phyloP scores from a whole-genome alignment of 2,329 filamentous ascomycete species.

The Penicillium sp. region DNA sequence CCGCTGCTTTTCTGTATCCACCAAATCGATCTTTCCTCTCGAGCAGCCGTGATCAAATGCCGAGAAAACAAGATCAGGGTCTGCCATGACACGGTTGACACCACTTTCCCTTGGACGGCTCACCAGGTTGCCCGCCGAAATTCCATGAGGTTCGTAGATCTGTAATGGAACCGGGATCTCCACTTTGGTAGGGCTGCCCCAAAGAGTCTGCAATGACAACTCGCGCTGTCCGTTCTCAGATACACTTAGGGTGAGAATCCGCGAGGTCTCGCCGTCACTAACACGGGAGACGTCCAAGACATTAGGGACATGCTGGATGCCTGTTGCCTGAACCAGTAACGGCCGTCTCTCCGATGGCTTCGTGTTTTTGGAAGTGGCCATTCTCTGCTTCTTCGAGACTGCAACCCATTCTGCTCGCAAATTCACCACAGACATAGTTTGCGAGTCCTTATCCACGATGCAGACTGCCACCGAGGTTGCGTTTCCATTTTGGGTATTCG shows the following conservation, averaged over 20 bases:
- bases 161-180: slow-evolving; percentile 56
- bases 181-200: slow-evolving; percentile 67
- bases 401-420: slow-evolving; percentile 52
- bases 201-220: slow-evolving; percentile 69
- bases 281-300: slow-evolving; percentile 70
- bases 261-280: slow-evolving; percentile 61
- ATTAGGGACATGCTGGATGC: slow-evolving; percentile 58
- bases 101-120: slow-evolving; percentile 52
- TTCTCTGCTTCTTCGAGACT: slow-evolving; percentile 25
- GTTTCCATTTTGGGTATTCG: slow-evolving; percentile 30
- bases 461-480: slow-evolving; percentile 49
- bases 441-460: slow-evolving; percentile 65
- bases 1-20: slow-evolving; percentile 57
- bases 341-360: slow-evolving; percentile 25
- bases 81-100: slow-evolving; percentile 44
- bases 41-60: slow-evolving; percentile 57
- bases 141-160: slow-evolving; percentile 56
- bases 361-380: slow-evolving; percentile 22
- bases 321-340: slow-evolving; percentile 36
- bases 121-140: slow-evolving; percentile 53
- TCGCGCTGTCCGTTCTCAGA: slow-evolving; percentile 60
- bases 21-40: slow-evolving; percentile 60
- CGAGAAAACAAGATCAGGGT: slow-evolving; percentile 42
- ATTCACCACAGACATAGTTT: slow-evolving; percentile 62
- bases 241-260: slow-evolving; percentile 66